Percentiles rank a stretch among this genome's conserved stretches.
These are phyloP conservation scores for Physaria fendleri DNA, from an alignment of 345 rosid genomes.

Conservation along the genomic window DNA sequence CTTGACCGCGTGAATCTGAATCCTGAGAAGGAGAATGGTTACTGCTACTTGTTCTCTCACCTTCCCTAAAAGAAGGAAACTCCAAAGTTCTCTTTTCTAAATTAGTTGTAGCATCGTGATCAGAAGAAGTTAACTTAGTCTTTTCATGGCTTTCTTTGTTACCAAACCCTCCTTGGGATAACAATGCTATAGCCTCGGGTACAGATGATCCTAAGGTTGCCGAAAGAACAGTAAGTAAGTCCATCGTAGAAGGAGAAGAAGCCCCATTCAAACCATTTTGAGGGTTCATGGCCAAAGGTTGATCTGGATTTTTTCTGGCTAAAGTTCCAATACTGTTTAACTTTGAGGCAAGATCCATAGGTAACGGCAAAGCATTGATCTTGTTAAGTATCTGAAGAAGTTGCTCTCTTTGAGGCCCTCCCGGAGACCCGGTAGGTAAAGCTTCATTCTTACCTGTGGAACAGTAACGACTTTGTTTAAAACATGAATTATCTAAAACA, in stretches of 20 bases:
- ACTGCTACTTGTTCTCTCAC: constrained; percentile 60
- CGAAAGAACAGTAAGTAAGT: constrained; percentile 69
- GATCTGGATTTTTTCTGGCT: constrained; percentile 38
- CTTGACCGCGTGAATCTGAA: constrained; percentile 56
- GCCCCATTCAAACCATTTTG: constrained; percentile 37
- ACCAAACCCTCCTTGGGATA: constrained; percentile 53
- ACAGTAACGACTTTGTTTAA: constrained; percentile 4
- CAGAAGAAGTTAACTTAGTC: constrained; percentile 39
- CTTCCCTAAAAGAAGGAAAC: constrained; percentile 37
- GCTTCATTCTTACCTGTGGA: constrained; percentile 51
- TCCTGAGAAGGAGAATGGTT: constrained; percentile 58
- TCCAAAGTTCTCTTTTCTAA: constrained; percentile 42
- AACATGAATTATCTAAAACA: not conserved
- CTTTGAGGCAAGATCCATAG: constrained; percentile 58
- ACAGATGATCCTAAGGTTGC: constrained; percentile 53
- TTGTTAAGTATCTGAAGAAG: constrained; percentile 67
- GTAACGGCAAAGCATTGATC: constrained; percentile 70
- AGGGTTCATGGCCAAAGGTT: constrained; percentile 26
- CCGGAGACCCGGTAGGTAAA: constrained; percentile 28
- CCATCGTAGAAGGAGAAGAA: constrained; percentile 54
- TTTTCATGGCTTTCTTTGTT: constrained; percentile 45
- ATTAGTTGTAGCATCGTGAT: constrained; percentile 27
- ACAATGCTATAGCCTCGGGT: constrained; percentile 44
- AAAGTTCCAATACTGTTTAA: constrained; percentile 39
- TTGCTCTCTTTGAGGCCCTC: constrained; percentile 54